Percentiles rank a stretch among this genome's conserved stretches.
Evolutionary conservation across 2,329 filamentous ascomycete species (phyloP).

Genomic region (Blumeria hordei): DNA sequence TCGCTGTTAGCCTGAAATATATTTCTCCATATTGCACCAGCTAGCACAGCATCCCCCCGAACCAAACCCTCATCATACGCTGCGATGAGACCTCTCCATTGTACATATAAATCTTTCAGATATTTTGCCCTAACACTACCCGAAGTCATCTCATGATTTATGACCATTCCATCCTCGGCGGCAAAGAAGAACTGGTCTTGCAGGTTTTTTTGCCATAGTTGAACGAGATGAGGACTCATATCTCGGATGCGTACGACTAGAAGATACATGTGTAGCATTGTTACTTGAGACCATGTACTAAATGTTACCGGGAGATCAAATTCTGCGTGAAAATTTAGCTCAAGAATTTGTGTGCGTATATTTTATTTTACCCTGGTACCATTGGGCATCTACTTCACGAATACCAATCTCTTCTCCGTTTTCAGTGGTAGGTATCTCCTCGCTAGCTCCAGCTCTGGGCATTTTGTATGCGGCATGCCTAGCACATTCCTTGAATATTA

Average conservation of each 20-base stretch:
- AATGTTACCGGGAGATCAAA: slow-evolving; percentile 68
- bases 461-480: slow-evolving; percentile 11
- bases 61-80: slow-evolving; percentile 66
- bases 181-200: slow-evolving; percentile 90
- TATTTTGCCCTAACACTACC: slow-evolving; percentile 35
- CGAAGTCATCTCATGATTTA: slow-evolving; percentile 46
- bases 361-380: slow-evolving; percentile 47
- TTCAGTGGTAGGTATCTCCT: slow-evolving; percentile 42
- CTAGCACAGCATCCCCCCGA: slow-evolving; percentile 54
- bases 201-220: slow-evolving; percentile 69
- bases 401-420: slow-evolving; percentile 65
- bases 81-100: slow-evolving; percentile 71
- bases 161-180: slow-evolving; percentile 62
- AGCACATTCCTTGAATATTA: slow-evolving; percentile 22
- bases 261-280: slow-evolving; percentile 90
- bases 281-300: slow-evolving; percentile 86
- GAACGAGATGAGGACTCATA: slow-evolving; percentile 26
- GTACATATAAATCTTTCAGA: slow-evolving; percentile 72
- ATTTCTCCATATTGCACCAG: slow-evolving; percentile 78
- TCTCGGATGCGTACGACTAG: slow-evolving; percentile 58
- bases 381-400: slow-evolving; percentile 36
- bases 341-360: background rate
- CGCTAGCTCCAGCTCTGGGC: slow-evolving; percentile 17
- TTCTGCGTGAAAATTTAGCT: slow-evolving; percentile 22
- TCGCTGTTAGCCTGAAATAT: slow-evolving; percentile 53